Conservation (phyloP, 2,329 filamentous ascomycete species). For the Aureobasidium mangrovei region DNA sequence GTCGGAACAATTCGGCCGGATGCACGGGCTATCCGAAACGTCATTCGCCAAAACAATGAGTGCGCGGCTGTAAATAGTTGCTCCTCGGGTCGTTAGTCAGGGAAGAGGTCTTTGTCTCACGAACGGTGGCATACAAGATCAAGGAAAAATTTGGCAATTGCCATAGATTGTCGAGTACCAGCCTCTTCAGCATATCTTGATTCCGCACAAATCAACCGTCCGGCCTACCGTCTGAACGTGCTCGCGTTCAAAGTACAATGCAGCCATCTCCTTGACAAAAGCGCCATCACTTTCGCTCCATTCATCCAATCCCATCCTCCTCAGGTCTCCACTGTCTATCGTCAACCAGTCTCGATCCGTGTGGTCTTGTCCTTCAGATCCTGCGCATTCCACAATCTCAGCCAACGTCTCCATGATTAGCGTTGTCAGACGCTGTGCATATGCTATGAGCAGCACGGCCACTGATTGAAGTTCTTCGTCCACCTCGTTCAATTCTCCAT, state of each 20-base stretch:
- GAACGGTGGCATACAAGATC: too few relatives aligned
- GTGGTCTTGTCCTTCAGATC: constrained; percentile 30
- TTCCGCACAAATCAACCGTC: constrained; percentile 65
- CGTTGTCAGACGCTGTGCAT: constrained; percentile 69
- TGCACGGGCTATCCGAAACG: too few relatives aligned
- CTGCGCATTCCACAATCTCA: constrained; percentile 44
- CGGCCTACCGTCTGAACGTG: constrained; percentile 55
- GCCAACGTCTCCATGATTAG: constrained; percentile 54
- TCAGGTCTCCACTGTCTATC: constrained; percentile 56
- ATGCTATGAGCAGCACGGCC: constrained; percentile 67
- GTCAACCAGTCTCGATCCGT: constrained; percentile 30
- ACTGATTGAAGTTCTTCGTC: constrained; percentile 41
- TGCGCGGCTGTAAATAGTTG: too few relatives aligned
- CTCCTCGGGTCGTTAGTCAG: too few relatives aligned
- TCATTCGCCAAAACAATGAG: too few relatives aligned
- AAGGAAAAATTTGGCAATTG: too few relatives aligned
- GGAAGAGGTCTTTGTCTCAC: too few relatives aligned
- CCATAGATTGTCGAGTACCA: too few relatives aligned
- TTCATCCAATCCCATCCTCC: constrained; percentile 65
- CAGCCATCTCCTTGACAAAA: constrained; percentile 56
- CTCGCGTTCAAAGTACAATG: constrained; percentile 56
- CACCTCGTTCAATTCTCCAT: constrained; percentile 39
- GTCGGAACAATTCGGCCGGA: too few relatives aligned
- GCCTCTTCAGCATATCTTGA: constrained; percentile 52
- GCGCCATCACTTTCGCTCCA: constrained; percentile 65